Evolutionary conservation across 805 yeast species (phyloP).

Genomic region (Clavispora carvajalis): DNA sequence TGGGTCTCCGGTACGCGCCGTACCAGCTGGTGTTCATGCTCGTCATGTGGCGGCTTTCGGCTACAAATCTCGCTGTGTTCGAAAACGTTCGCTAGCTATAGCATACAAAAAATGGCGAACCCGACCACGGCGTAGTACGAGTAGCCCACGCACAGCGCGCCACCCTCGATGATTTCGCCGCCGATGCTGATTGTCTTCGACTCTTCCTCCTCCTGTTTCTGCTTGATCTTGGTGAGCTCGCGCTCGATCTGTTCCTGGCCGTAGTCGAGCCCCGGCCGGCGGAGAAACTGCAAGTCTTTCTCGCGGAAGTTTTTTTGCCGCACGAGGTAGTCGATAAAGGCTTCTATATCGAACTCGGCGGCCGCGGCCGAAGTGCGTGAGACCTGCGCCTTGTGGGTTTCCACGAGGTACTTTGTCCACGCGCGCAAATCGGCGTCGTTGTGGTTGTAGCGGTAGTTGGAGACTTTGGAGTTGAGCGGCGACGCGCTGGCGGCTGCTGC

Average conservation of each 20-base stretch:
- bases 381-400: constrained; percentile 4
- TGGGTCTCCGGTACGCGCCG: constrained; percentile 61
- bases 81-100: constrained; percentile 10
- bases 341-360: constrained; percentile 21
- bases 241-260: constrained; percentile 35
- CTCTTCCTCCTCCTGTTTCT: constrained; percentile 3
- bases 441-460: constrained; percentile 22
- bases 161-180: constrained; percentile 3
- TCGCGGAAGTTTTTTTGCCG: constrained; percentile 21
- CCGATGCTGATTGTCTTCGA: constrained; percentile 4
- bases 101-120: neutral
- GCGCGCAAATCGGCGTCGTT: constrained; percentile 18
- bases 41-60: constrained; percentile 66
- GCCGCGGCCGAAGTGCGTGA: constrained; percentile 5
- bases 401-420: constrained; percentile 22
- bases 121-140: neutral
- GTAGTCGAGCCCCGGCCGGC: constrained; percentile 24
- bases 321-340: constrained; percentile 28
- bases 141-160: neutral
- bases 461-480: constrained; percentile 21
- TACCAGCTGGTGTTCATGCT: constrained; percentile 65
- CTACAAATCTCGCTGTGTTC: constrained; percentile 49
- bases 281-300: constrained; percentile 25
- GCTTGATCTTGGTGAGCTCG: constrained; percentile 29
- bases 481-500: constrained; percentile 1